Evolutionary conservation across 2,329 filamentous ascomycete species (phyloP), one percentile per base, ranked within the genome.

Genomic region (Hypoxylon sp.): DNA sequence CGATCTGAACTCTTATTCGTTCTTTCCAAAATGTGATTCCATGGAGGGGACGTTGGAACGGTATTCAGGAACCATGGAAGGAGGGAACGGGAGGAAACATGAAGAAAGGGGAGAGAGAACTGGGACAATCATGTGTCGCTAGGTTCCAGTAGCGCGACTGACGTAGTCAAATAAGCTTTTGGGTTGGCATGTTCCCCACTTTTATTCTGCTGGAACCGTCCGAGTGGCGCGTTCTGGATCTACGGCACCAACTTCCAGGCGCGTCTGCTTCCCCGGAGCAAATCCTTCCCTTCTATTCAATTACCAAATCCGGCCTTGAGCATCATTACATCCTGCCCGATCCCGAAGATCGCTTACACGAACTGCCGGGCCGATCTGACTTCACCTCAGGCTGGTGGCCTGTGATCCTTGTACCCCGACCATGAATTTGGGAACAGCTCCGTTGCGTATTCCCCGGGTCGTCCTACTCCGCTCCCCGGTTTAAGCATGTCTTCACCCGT

Each of bases 401-500:
- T 47, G 47, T 44, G 10, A 59, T 56, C 55, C 55, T 50, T 58
- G 55, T 56, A 42, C 33, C 50, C 62, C 66, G 59, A 61, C 17
- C 48, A 69, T 69, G 65, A 71, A 46, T 55, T 42, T 48, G 56
- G 33, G 31, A 50, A 60, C 26, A 37, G 8, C 24, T 61, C 65
- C 60, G 56, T 35, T 35, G 26, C n/a, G n/a, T 47, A 33, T 29
- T 37, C 24, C 17, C 42, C 47, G 46, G 46, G 42, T 48, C 46
- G 44, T 66, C 48, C 31, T 39, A 22, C 46, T 55, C 58, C 54
- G 17, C 19, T 50, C 33, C 24, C 55, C 39, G 59, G 54, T 60
- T 50, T 62, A 50, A 56, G 53, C 57, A 73, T 75, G 65, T 65
- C 65, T 54, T 67, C 62, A 22, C 67, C 53, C 72, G 77, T 26